A percentile compares a stretch with the other conserved stretches of the same genome.
phyloP scores from a whole-genome alignment of 2,329 filamentous ascomycete genomes.

The Scedosporium minutisporum region DNA sequence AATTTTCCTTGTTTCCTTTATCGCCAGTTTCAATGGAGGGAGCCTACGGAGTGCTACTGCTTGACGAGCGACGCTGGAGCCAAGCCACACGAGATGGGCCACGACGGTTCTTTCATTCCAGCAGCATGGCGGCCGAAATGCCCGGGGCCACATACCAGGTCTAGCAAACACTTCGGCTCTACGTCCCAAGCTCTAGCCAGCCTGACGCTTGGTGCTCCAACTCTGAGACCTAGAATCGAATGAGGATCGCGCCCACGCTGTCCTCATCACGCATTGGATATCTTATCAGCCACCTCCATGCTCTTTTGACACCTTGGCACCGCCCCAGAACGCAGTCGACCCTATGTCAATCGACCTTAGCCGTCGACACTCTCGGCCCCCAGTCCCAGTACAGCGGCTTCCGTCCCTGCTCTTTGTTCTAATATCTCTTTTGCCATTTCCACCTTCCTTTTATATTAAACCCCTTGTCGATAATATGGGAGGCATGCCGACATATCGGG shows the following conservation, averaged over 20 bases:
- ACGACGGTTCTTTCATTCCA: neutral
- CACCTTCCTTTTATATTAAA: neutral
- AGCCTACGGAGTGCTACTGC: neutral
- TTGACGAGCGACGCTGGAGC: neutral
- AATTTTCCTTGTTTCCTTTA: neutral
- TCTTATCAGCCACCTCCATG: neutral
- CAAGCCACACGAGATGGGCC: neutral
- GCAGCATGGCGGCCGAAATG: neutral
- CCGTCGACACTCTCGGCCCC: too few relatives aligned
- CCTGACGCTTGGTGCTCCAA: too few relatives aligned
- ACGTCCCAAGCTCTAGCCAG: too few relatives aligned
- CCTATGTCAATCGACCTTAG: too few relatives aligned
- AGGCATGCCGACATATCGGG: constrained; percentile 1
- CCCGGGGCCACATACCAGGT: neutral
- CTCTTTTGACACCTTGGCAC: neutral
- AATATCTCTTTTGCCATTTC: neutral
- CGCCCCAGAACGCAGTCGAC: neutral
- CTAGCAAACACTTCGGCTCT: neutral
- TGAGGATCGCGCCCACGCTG: too few relatives aligned
- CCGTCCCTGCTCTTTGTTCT: too few relatives aligned
- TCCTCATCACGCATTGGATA: neutral
- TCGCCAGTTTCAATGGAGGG: neutral
- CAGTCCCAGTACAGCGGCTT: too few relatives aligned
- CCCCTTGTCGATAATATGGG: neutral
- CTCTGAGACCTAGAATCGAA: too few relatives aligned